Percentiles rank a stretch among this genome's conserved stretches.
These are phyloP conservation scores for Lichtheimia ornata DNA, from an alignment of 371 early-diverging fungal genomes.

Conservation along the genomic window DNA sequence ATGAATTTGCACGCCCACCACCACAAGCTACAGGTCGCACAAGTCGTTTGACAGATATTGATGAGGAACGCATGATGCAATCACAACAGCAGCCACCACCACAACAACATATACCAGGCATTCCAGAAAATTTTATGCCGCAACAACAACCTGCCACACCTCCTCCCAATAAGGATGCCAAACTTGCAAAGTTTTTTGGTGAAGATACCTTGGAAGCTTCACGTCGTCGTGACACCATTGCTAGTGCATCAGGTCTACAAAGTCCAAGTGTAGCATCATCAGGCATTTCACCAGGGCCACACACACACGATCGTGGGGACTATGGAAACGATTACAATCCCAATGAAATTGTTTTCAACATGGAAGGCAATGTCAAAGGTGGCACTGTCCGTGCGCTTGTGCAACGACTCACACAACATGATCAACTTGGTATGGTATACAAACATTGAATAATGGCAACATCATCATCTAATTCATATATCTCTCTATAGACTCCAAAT, in stretches of 20 bases:
- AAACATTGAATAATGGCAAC: not conserved
- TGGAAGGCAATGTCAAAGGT: slow-evolving; percentile 88
- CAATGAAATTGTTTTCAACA: slow-evolving; percentile 76
- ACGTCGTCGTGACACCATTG: slow-evolving; percentile 33
- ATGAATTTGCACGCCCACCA: slow-evolving; percentile 4
- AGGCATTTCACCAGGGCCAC: not conserved
- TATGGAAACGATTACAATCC: slow-evolving; percentile 72
- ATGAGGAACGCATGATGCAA: slow-evolving; percentile 12
- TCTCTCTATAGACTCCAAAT: slow-evolving; percentile 62
- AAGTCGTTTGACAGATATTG: slow-evolving; percentile 9
- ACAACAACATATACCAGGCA: not conserved
- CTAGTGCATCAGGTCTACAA: slow-evolving; percentile 10
- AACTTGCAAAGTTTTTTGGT: slow-evolving; percentile 69
- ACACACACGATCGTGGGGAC: slow-evolving; percentile 45
- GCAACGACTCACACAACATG: slow-evolving; percentile 88
- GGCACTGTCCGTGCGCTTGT: slow-evolving; percentile 83
- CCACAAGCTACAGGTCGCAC: not conserved
- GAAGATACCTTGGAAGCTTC: slow-evolving; percentile 55
- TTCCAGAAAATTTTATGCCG: slow-evolving; percentile 5
- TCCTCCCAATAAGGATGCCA: slow-evolving; percentile 26
- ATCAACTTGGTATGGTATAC: slow-evolving; percentile 60
- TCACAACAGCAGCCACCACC: slow-evolving; percentile 4
- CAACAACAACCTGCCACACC: slow-evolving; percentile 3
- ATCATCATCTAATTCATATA: not conserved
- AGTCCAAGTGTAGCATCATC: slow-evolving; percentile 5